Evolutionary conservation across 805 yeast genomes (phyloP).

Genomic region (Barnettozyma siamensis): DNA sequence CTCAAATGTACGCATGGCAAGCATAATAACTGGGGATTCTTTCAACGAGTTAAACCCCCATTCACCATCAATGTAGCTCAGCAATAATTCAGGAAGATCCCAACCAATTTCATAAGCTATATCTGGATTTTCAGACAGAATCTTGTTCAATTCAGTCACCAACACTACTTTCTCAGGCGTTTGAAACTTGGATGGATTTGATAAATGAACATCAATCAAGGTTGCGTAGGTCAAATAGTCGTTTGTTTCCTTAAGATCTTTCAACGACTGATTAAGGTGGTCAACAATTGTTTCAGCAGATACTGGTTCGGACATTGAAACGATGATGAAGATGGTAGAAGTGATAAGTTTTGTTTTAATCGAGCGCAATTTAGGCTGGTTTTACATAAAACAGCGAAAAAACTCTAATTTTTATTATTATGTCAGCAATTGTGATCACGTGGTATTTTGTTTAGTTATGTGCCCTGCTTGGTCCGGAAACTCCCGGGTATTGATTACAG

Average conservation of each 20-base stretch:
- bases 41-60: constrained; percentile 37
- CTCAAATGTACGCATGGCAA: constrained; percentile 46
- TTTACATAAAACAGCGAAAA: too few species aligned
- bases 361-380: too few species aligned
- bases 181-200: constrained; percentile 40
- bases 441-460: too few species aligned
- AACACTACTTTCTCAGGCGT: constrained; percentile 45
- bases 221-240: constrained; percentile 75
- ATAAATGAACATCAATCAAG: constrained; percentile 54
- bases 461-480: too few species aligned
- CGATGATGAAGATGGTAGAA: too few species aligned
- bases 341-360: too few species aligned
- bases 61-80: constrained; percentile 43
- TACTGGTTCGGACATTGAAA: not conserved
- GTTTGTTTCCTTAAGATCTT: constrained; percentile 31
- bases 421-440: too few species aligned
- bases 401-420: too few species aligned
- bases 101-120: constrained; percentile 72
- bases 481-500: too few species aligned
- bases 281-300: constrained; percentile 3
- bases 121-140: constrained; percentile 41
- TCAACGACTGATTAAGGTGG: constrained; percentile 4
- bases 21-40: constrained; percentile 6
- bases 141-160: constrained; percentile 38
- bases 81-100: constrained; percentile 76